Base-by-base conservation (phyloP, 345 rosid genomes). In the Trapa bicornis region DNA sequence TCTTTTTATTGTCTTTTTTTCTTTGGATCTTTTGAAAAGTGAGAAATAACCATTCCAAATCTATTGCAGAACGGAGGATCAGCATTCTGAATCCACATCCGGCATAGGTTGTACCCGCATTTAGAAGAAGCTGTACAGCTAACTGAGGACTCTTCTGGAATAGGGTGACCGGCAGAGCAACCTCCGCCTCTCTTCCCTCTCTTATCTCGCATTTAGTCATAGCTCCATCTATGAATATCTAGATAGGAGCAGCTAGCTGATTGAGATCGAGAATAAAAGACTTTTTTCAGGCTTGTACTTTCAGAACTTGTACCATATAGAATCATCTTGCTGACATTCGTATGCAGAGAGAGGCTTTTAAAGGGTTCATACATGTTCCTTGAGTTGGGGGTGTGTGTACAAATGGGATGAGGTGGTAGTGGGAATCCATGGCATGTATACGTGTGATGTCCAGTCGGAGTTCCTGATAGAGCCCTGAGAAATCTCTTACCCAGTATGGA, bases 61-160 rank as follows among this genome's bases (percentile, higher is more conserved):
- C 43, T 76, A 72, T 67, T 72, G 76, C 88, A 86, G 91, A 84
- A 68, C 76, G 77, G 81, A 82, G 91, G 77, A 86, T 86, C 67
- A 81, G 86, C 77, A 37, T 83, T 63, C 86, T 80, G 80, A 72
- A 82, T 70, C 82, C 79, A 67, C 80, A 75, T 37, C 82, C 78
- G 0, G 77, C 84, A n/a, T 73, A 70, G 76, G 67, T 48, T 57
- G 13, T 65, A 69, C 47, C 29, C 29, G 29, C 29, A 22, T 22
- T 13, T 69, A 74, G 37, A 77, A 80, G 66, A 73, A 74, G 75
- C 70, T 79, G 86, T 86, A 86, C 84, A 86, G 86, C 83, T 86
- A 82, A 86, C 86, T 66, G 85, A 77, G 83, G 80, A 79, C 75
- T 69, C 75, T 69, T 71, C 65, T 33, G 33, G 38, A n/a, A 58